These are phyloP conservation scores for Fusarium sp. DNA, from an alignment of 2,329 filamentous ascomycete genomes.

Conservation along the genomic window DNA sequence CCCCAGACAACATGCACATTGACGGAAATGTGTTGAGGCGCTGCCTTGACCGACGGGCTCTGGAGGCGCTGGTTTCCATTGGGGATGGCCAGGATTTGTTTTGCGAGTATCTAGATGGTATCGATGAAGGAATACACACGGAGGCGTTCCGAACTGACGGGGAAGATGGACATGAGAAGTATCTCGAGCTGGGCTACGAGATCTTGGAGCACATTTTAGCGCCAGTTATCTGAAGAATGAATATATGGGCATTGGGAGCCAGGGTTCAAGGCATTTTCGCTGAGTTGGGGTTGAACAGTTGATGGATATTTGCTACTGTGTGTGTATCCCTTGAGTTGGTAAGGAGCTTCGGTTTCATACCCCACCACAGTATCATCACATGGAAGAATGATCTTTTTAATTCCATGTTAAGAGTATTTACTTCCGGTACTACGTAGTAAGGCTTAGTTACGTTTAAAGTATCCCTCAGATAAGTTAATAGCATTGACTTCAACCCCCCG, in stretches of 20 bases:
- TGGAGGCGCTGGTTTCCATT: constrained; percentile 58
- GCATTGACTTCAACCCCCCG: no score
- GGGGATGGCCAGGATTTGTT: constrained; percentile 56
- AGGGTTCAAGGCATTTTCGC: background rate
- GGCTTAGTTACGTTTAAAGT: no score
- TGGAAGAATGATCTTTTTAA: no score
- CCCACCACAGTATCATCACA: no score
- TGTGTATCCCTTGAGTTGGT: background rate
- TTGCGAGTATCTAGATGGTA: constrained; percentile 60
- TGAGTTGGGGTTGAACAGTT: background rate
- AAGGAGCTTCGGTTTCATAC: background rate
- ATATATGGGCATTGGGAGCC: background rate
- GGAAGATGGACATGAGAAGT: constrained; percentile 46
- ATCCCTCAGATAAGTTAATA: no score
- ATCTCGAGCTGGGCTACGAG: constrained; percentile 64
- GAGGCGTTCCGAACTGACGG: constrained; percentile 44
- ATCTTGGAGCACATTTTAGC: constrained; percentile 66
- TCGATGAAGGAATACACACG: constrained; percentile 62
- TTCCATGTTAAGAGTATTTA: no score
- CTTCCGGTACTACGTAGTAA: no score
- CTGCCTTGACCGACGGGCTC: constrained; percentile 60
- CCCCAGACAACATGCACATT: constrained; percentile 69
- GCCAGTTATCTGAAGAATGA: constrained; percentile 57
- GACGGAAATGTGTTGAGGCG: constrained; percentile 74
- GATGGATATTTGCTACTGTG: background rate